Base-by-base conservation (phyloP, 805 yeast species). In the Nakazawaea anatomiae region DNA sequence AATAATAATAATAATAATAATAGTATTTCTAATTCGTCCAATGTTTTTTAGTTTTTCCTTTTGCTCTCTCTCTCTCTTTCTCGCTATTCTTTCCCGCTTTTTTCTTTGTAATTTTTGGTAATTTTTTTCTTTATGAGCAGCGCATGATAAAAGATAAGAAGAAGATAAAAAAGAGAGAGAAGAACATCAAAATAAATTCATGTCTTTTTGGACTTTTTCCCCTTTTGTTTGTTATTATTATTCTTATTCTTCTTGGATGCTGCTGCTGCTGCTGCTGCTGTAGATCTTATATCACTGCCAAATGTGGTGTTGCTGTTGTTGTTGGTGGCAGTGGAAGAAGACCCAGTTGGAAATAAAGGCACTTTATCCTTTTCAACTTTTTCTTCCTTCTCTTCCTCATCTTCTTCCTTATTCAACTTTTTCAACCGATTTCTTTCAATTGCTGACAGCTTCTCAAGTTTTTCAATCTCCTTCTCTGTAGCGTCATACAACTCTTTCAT, bases 391-490 rank as follows among this genome's bases (percentile, higher is more conserved):
- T 36, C 32, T 18, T 41, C n/a, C n/a, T 14, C 45, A 1, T 25
- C 34, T 39, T 42, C 39, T 5, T 32, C 49, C 29, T 50, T 38
- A 6, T 42, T 12, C 12, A 7, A 8, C 42, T 51, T 51, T 31
- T 40, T 47, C 40, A n/a, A n/a, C 38, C 34, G 64, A 60, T 84
- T 86, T 46, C 94, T 70, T 59, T 78, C 83, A 4, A 80, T 67
- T 0, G 95, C 96, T 39, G 89, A 77, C 52, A 73, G 74, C 65
- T 79, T 87, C 63, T 92, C 98, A 29, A 87, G 64, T 8, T 64
- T 66, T 4, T 70, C 78, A 41, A 92, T 81, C 36, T 76, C 62
- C 51, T 71, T 68, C 47, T 72, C 84, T 0, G 96, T 88, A 46
- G 73, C 72, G 29, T 80, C 85, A 58, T 69, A 89, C 6, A 91